Percentiles rank a stretch among this genome's conserved stretches.
phyloP scores from a whole-genome alignment of 140 eudicot genomes.

The Senecio squalidus region DNA sequence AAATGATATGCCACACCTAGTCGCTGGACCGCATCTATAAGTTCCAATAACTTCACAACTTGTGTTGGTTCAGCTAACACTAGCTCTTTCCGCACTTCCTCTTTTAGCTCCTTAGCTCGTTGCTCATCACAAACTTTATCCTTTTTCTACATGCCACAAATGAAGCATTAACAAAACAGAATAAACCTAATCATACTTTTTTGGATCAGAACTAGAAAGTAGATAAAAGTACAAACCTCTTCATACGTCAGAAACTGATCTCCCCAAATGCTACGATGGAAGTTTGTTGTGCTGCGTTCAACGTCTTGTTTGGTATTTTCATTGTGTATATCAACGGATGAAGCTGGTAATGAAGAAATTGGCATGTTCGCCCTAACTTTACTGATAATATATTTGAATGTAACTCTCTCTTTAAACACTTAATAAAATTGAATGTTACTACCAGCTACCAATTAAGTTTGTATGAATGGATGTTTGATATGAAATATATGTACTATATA shows the following conservation, averaged over 20 bases:
- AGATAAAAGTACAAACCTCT: background rate
- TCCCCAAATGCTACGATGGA: conserved; percentile 29
- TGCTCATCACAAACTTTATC: conserved; percentile 9
- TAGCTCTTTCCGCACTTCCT: conserved; percentile 22
- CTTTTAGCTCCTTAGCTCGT: conserved; percentile 14
- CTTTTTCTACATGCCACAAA: background rate
- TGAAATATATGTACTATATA: too few relatives aligned
- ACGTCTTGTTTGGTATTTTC: background rate
- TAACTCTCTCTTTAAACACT: too few relatives aligned
- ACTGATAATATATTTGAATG: background rate
- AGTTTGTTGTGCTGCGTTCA: conserved; percentile 15
- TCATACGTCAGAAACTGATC: conserved; percentile 22
- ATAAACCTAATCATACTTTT: background rate
- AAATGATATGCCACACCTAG: conserved; percentile 33
- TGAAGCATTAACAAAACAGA: background rate
- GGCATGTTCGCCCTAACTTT: too few relatives aligned
- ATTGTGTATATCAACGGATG: background rate
- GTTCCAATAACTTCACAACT: conserved; percentile 8
- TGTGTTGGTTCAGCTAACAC: background rate
- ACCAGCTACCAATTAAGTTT: too few relatives aligned
- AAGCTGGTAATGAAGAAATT: background rate
- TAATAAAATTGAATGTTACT: too few relatives aligned
- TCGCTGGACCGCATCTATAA: conserved; percentile 27
- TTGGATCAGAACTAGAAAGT: background rate
- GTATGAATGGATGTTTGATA: too few relatives aligned